Evolutionary conservation across 768 basidiomycete species (phyloP).

Genomic region (Lactarius psammicola): DNA sequence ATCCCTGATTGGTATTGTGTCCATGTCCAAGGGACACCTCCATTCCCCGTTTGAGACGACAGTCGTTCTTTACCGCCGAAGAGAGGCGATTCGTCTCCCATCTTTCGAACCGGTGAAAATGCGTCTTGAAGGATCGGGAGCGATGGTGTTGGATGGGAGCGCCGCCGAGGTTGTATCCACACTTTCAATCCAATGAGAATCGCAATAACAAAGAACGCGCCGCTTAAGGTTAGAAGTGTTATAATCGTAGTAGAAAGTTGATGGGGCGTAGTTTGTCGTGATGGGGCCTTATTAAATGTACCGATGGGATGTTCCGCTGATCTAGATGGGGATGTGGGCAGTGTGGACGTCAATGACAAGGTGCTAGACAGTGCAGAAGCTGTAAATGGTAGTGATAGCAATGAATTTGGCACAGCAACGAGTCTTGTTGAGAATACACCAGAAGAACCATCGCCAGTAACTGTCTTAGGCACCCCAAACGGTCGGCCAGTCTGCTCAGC

Average conservation of each 20-base stretch:
- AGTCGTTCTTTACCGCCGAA: slow-evolving; percentile 75
- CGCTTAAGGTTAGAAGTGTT: slow-evolving; percentile 53
- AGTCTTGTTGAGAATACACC: not conserved
- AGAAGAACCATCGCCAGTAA: slow-evolving; percentile 16
- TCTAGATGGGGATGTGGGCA: not conserved
- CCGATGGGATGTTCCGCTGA: slow-evolving; percentile 25
- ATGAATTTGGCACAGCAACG: not conserved
- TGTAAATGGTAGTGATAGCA: slow-evolving; percentile 1
- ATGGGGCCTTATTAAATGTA: slow-evolving; percentile 11
- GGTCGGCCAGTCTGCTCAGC: slow-evolving; percentile 32
- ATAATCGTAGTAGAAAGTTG: slow-evolving; percentile 50
- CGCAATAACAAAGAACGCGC: slow-evolving; percentile 48
- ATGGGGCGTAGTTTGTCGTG: slow-evolving; percentile 29
- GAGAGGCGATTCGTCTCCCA: slow-evolving; percentile 61
- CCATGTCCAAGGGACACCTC: slow-evolving; percentile 50
- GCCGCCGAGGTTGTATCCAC: slow-evolving; percentile 50
- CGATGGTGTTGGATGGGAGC: slow-evolving; percentile 64
- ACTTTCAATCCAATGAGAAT: slow-evolving; percentile 48
- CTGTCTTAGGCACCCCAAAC: slow-evolving; percentile 24
- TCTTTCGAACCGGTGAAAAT: slow-evolving; percentile 45
- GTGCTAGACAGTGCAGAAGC: slow-evolving; percentile 9
- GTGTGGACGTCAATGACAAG: not conserved
- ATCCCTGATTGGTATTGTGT: slow-evolving; percentile 36
- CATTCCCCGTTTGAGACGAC: slow-evolving; percentile 41
- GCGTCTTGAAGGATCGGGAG: slow-evolving; percentile 67